These are phyloP conservation scores for Stramenopiles sp. DNA, from an alignment of 352 stramenopile genomes.

Conservation along the genomic window DNA sequence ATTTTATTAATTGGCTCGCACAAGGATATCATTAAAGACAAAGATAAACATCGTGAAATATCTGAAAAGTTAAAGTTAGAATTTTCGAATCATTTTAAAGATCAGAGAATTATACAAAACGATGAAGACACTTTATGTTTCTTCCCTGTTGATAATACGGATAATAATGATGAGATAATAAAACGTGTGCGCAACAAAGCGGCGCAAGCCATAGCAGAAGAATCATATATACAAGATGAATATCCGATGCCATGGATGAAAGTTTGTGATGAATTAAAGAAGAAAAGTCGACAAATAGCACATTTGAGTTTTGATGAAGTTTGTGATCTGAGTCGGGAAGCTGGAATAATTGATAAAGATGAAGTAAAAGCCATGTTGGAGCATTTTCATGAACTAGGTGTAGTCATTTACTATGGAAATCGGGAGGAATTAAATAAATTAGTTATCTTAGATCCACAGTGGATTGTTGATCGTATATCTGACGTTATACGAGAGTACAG, in stretches of 20 bases:
- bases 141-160: conserved; percentile 18
- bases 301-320: conserved; percentile 12
- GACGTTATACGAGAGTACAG: conserved; percentile 11
- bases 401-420: conserved; percentile 11
- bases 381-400: conserved; percentile 11
- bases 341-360: neutral
- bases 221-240: conserved; percentile 6
- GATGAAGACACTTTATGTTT: conserved; percentile 9
- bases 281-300: neutral
- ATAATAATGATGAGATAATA: neutral
- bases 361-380: conserved; percentile 1
- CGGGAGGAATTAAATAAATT: neutral
- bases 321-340: conserved; percentile 2
- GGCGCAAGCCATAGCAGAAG: neutral
- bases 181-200: neutral
- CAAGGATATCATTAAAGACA: conserved; percentile 9
- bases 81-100: neutral
- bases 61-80: conserved; percentile 8
- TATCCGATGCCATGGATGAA: conserved; percentile 15
- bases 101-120: conserved; percentile 7
- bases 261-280: neutral
- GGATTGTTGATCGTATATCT: conserved; percentile 17
- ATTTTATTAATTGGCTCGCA: conserved; percentile 17
- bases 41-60: conserved; percentile 3
- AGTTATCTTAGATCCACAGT: conserved; percentile 17